Base-by-base conservation (phyloP, 139 green algal genomes). In the Auxenochlorella protothecoides region DNA sequence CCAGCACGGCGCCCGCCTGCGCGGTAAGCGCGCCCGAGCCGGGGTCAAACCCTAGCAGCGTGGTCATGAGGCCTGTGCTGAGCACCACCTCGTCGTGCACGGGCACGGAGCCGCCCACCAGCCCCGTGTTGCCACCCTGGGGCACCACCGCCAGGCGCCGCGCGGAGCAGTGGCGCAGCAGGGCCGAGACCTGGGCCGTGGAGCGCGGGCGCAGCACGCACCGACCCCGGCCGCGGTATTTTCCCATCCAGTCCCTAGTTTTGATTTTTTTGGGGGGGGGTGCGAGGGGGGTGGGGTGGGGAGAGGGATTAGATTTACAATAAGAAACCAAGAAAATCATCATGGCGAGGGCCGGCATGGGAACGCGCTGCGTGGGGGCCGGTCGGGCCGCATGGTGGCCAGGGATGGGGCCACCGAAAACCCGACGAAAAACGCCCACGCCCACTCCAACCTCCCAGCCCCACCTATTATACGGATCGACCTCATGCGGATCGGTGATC, bases 111-210 rank as follows among this genome's bases (percentile, higher is more conserved):
- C 94, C 95, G 2, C 93, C 92, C 14, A 97, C 93, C 14, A 99
- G 84, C 0, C 94, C 94, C 5, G 94, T 97, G 79, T 99, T 98
- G 53, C 94, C 94, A 4, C 91, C 90, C 83, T 98, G 92, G 2
- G 95, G 95, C 59, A 97, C 89, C 3, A 99, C 87, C 3, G 92
- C 90, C 60, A 99, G 75, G 2, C 82, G 74, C 3, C 84, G 73
- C 15, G 75, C 61, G 74, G 85, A 82, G 86, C 90, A 97, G 82
- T 96, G 82, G 3, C 67, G 15, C 60, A 97, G 76, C 0, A 97
- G 53, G 14, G 80, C 63, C 0, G 91, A 89, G 5, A 93, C 88
- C 75, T 97, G 83, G n/a, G 85, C 55, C 0, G 83, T 88, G 44
- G 69, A 89, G 6, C 68, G 65, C 0, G 90, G 89, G 59, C 78